Evolutionary conservation across 1,284 basidiomycete genomes (phyloP), one percentile per base, ranked within the genome.

Genomic region (Neonothopanus nambi): DNA sequence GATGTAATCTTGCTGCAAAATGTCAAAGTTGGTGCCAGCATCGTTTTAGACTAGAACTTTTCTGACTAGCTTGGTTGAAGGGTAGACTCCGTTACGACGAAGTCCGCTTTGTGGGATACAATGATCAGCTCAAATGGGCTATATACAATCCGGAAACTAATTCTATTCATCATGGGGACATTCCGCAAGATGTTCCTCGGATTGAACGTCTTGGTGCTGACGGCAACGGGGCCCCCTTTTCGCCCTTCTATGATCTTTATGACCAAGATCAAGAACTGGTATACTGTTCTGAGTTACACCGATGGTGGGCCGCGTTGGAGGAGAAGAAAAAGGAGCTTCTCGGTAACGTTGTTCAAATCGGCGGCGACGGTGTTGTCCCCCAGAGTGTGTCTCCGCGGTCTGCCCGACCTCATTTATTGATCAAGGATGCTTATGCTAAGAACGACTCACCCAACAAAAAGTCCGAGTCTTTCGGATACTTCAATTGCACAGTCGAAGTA

Each of bases 401-500:
- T 11, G 30, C 35, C 38, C 68, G 78, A 44, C 59, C 67, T 21
- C 84, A 87, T 59, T 69, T 74, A 35, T 65, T 84, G 3, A 73
- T 88, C 43, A 70, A 70, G 21, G 82, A 85, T 42, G 74, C 73
- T 5, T 69, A 70, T 6, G 80, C 81, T 0, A 63, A 72, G 39
- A 68, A 68, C 15, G 62, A n/a, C n/a, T n/a, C n/a, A n/a, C n/a
- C n/a, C n/a, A n/a, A n/a, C n/a, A n/a, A n/a, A 33, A 9, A 33
- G 13, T 33, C 30, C 30, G 30, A 63, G n/a, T 76, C 79, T 3
- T 51, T 59, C 11, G 83, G 81, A 1, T 88, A 77, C 62, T 87
- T 89, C 60, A 75, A 89, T 56, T 87, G 84, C 55, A 87, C 84
- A 0, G 75, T 87, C 6, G 81, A 88, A 75, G 86, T 87, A 56